Evolutionary conservation across 1,139 yeast species (phyloP).

Genomic region (Taphrina communis): DNA sequence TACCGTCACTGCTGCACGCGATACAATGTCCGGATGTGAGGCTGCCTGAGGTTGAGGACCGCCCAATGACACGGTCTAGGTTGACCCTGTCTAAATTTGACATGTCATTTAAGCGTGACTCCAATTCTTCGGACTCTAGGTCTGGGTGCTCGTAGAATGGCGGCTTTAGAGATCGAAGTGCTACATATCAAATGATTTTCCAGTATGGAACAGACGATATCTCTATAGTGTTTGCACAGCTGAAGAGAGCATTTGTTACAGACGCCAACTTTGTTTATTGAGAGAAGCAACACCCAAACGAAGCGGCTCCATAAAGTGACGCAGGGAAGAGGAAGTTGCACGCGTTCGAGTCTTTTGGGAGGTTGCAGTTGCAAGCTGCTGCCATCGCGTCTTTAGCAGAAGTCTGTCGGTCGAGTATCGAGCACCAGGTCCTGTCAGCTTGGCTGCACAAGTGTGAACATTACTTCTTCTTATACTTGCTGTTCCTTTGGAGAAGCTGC

Average conservation of each 20-base stretch:
- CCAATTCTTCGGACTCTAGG: neutral
- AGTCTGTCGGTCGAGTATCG: neutral
- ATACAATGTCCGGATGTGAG: neutral
- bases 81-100: neutral
- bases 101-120: neutral
- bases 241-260: no score
- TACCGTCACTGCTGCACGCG: neutral
- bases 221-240: no score
- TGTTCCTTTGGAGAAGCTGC: neutral
- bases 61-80: conserved; percentile 16
- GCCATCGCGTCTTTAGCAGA: conserved; percentile 4
- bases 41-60: neutral
- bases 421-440: neutral
- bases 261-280: no score
- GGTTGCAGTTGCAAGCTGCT: neutral
- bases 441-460: neutral
- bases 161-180: no score
- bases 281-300: neutral
- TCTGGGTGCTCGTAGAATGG: no score
- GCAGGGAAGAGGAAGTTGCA: neutral
- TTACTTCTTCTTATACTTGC: neutral
- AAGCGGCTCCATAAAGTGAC: conserved; percentile 3
- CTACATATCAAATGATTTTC: no score
- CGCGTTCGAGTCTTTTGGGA: conserved; percentile 3
- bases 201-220: no score